These are phyloP conservation scores for Lachancea sp. DNA, from an alignment of 805 yeast genomes.

Conservation along the genomic window DNA sequence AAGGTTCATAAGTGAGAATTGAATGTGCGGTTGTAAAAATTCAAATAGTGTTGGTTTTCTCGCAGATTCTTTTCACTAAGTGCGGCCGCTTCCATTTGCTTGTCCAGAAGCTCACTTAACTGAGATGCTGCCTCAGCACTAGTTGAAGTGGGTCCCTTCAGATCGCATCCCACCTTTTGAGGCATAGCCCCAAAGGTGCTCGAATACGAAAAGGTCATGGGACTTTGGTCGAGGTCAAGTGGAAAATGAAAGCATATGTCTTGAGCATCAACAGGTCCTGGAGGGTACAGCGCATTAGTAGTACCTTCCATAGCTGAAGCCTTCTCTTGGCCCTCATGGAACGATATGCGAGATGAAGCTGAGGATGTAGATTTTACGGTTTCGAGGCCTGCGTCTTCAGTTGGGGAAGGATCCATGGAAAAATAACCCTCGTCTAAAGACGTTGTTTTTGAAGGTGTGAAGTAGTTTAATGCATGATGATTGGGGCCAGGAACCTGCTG, in stretches of 20 bases:
- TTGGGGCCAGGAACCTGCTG: background rate
- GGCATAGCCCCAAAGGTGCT: too few species aligned
- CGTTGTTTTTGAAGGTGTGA: constrained; percentile 13
- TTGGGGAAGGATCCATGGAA: constrained; percentile 18
- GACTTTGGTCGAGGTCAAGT: constrained; percentile 21
- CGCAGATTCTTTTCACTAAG: constrained; percentile 23
- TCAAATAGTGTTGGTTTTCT: constrained; percentile 28
- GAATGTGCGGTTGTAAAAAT: constrained; percentile 24
- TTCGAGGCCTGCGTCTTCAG: constrained; percentile 20
- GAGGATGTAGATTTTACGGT: constrained; percentile 21
- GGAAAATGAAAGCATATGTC: constrained; percentile 16
- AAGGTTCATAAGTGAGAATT: constrained; percentile 7
- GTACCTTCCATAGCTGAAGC: background rate
- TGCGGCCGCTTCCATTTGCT: constrained; percentile 15
- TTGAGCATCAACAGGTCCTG: background rate
- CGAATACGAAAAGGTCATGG: constrained; percentile 3
- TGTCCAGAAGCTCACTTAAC: constrained; percentile 10
- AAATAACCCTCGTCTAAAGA: constrained; percentile 14
- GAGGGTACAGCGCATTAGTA: background rate
- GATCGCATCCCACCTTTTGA: background rate
- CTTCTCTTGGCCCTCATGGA: constrained; percentile 14
- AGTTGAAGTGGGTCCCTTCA: background rate
- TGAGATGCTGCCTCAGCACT: background rate
- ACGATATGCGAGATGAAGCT: constrained; percentile 21
- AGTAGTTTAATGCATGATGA: constrained; percentile 7